Conservation (phyloP, 495 filamentous ascomycete genomes). For the Rhizodiscina lignyota region DNA sequence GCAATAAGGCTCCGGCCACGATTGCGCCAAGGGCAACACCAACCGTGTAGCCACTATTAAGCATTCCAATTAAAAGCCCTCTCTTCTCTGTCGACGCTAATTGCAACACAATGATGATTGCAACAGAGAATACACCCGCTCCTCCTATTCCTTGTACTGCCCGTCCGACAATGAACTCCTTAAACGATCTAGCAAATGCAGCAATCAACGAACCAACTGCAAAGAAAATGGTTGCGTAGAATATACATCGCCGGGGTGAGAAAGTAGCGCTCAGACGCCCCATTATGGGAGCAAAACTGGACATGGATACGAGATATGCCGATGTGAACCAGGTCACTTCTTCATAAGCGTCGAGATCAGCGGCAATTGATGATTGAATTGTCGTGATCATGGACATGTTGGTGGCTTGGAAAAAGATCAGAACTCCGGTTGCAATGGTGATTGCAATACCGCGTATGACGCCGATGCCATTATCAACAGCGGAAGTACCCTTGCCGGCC, state of each 20-base stretch:
- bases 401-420: constrained; percentile 26
- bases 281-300: constrained; percentile 44
- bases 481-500: too few relatives aligned
- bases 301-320: constrained; percentile 47
- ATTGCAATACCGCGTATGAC: constrained; percentile 11
- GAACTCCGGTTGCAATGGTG: constrained; percentile 12
- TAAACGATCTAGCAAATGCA: constrained; percentile 35
- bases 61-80: constrained; percentile 51
- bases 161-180: constrained; percentile 47
- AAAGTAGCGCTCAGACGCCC: constrained; percentile 55
- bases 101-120: constrained; percentile 53
- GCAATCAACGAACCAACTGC: constrained; percentile 45
- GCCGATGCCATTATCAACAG: too few relatives aligned
- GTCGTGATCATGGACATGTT: constrained; percentile 69
- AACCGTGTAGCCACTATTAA: constrained; percentile 49
- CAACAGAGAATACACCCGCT: constrained; percentile 47
- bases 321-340: constrained; percentile 62
- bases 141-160: constrained; percentile 46
- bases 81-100: constrained; percentile 43
- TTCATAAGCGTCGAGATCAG: constrained; percentile 53
- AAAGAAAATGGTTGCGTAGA: constrained; percentile 38
- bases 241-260: constrained; percentile 41
- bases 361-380: constrained; percentile 53
- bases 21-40: constrained; percentile 57
- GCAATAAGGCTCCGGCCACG: constrained; percentile 45